Evolutionary conservation across 129 eudicot species (phyloP), one percentile per base, ranked within the genome.

Genomic region (Tagetes patula): DNA sequence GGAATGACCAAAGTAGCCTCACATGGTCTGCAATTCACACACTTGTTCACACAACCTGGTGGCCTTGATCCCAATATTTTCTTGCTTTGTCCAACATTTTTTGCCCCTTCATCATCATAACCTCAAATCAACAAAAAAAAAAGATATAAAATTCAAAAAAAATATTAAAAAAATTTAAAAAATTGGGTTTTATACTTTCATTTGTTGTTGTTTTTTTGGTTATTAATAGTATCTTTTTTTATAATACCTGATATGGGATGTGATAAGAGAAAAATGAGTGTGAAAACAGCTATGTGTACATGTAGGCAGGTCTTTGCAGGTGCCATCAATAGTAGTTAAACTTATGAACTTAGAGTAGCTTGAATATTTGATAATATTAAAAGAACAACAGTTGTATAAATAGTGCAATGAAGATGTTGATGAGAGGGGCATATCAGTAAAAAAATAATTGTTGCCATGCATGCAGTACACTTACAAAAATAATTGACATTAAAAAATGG

Each of bases 21-120:
- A 49, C 96, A 89, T 13, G 96, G 96, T 65, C 83, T 71, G 72
- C 96, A 89, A 32, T 77, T 89, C 85, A 79, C 79, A 87, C 96
- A 89, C 67, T 81, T 87, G 87, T 86, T 85, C 67, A 78, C 72
- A 69, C 96, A 89, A 56, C 81, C 64, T 6, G 96, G 96, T 30
- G 96, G 96, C 60, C 85, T 85, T 69, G 96, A 89, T 50, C 96
- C 96, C 74, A 89, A 20, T n/a, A 78, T 13, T 72, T 72, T 78
- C 78, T 64, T 78, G 73, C 37, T 71, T 53, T 65, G 50, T 43
- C 46, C 43, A 46, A 71, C 47, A 70, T 59, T 78, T 52, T 65
- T 52, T 77, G 46, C 79, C 75, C 65, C 73, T 71, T 64, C 77
- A 20, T 75, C 82, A 65, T 75, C 38, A 11, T 34, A 60, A 36